Conservation (phyloP, 1,139 yeast genomes). For the Diutina pseudorugosa region DNA sequence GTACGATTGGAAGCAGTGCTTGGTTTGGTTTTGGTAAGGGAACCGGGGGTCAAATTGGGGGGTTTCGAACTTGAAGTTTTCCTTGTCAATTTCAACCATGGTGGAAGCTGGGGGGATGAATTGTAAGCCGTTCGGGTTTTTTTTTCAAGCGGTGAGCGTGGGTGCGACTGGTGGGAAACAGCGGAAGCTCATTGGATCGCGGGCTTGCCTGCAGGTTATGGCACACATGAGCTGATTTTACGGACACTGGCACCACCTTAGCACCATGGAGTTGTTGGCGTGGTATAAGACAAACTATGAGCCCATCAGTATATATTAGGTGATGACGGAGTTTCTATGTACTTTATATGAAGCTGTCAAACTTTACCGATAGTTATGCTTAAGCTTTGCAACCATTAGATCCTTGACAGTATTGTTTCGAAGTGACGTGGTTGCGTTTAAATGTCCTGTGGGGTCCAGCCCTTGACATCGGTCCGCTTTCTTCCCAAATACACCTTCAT, state of each 20-base stretch:
- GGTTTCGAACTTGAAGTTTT: conserved; percentile 50
- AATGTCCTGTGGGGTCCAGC: not conserved
- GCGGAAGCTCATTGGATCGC: not conserved
- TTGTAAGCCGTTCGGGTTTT: not conserved
- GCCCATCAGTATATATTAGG: not conserved
- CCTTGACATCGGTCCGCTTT: not conserved
- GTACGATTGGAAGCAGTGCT: conserved; percentile 96
- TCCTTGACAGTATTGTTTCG: too few relatives aligned
- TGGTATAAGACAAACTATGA: too few relatives aligned
- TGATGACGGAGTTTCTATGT: too few relatives aligned
- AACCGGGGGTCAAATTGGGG: conserved; percentile 88
- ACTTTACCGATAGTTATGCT: too few relatives aligned
- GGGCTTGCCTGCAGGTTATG: not conserved
- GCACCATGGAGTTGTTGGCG: too few relatives aligned
- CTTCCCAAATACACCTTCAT: not conserved
- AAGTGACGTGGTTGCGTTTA: too few relatives aligned
- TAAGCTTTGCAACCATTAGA: too few relatives aligned
- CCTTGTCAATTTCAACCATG: conserved; percentile 20
- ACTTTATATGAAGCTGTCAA: too few relatives aligned
- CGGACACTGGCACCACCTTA: not conserved
- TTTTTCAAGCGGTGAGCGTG: not conserved
- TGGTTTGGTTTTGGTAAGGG: conserved; percentile 95
- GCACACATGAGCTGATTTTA: not conserved
- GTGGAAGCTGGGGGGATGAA: not conserved
- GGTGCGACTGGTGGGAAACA: not conserved